Conservation (phyloP, 805 yeast genomes). For the Starmerella riodocensis region DNA sequence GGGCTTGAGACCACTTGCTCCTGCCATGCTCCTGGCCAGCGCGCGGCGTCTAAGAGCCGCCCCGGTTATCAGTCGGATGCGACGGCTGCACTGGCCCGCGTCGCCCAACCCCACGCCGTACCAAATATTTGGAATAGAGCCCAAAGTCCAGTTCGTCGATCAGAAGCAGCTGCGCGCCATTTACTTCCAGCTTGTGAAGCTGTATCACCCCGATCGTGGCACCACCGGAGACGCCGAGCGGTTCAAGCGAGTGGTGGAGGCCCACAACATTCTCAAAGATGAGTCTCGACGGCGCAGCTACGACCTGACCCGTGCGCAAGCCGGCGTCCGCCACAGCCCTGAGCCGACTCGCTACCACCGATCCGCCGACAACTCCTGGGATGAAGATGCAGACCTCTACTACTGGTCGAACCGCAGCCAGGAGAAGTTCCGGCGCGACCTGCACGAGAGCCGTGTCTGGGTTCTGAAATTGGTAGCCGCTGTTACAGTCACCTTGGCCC, state of each 20-base stretch:
- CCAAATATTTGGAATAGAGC: constrained; percentile 43
- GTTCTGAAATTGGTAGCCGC: constrained; percentile 33
- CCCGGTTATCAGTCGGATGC: no score
- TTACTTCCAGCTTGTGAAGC: constrained; percentile 51
- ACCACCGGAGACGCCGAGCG: constrained; percentile 30
- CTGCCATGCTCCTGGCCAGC: no score
- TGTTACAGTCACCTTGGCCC: constrained; percentile 30
- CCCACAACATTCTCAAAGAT: constrained; percentile 44
- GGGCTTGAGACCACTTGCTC: no score
- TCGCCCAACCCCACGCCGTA: constrained; percentile 50
- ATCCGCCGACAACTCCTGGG: not conserved
- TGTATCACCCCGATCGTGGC: constrained; percentile 65
- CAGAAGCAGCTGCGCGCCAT: constrained; percentile 33
- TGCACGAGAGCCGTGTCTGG: constrained; percentile 31
- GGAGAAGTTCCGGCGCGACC: constrained; percentile 30
- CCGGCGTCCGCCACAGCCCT: not conserved
- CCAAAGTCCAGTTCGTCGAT: constrained; percentile 26
- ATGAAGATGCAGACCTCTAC: constrained; percentile 8
- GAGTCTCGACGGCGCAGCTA: constrained; percentile 28
- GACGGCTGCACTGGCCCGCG: constrained; percentile 52
- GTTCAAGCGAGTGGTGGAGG: constrained; percentile 44
- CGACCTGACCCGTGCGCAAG: constrained; percentile 6
- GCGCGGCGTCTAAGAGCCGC: no score
- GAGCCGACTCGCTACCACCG: not conserved
- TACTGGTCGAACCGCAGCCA: constrained; percentile 25